Conservation (phyloP, 225 moss, liverwort and hornwort species). For the Physcomitrellopsis africana region DNA sequence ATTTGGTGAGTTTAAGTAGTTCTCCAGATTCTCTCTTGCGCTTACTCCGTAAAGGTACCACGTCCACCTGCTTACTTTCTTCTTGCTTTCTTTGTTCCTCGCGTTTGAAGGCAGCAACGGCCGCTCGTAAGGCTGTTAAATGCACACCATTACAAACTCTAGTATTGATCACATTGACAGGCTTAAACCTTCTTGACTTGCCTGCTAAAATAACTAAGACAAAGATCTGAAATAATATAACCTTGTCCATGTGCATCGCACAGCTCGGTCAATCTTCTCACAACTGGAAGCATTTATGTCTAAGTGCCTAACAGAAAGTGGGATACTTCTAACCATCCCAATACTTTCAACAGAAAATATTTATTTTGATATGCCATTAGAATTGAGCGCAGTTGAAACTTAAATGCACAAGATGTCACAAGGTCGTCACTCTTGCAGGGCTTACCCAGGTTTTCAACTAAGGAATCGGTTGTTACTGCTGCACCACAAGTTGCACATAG, state of each 20-base stretch:
- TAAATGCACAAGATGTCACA: conserved; percentile 4
- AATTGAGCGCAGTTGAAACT: neutral
- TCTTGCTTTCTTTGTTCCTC: conserved; percentile 49
- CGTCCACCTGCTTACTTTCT: conserved; percentile 50
- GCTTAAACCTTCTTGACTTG: conserved; percentile 19
- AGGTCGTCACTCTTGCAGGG: neutral
- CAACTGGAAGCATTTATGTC: neutral
- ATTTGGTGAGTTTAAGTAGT: conserved; percentile 53
- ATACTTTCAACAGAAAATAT: conserved; percentile 4
- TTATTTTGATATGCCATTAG: neutral
- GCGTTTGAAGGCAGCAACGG: conserved; percentile 76
- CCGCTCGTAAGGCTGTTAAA: conserved; percentile 72
- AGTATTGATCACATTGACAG: conserved; percentile 17
- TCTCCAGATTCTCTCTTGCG: conserved; percentile 71
- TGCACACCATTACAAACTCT: conserved; percentile 14
- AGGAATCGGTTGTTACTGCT: conserved; percentile 53
- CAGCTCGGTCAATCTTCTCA: neutral
- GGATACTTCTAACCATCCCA: neutral
- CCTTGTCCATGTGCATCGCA: too few species aligned
- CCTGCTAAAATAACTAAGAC: neutral
- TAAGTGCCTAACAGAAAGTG: neutral
- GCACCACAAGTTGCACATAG: conserved; percentile 70
- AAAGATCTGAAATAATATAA: too few species aligned
- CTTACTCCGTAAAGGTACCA: conserved; percentile 51
- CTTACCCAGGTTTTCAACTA: conserved; percentile 80